Conservation (phyloP, 2,329 filamentous ascomycete species). For the Emmonsiellopsis sp. region DNA sequence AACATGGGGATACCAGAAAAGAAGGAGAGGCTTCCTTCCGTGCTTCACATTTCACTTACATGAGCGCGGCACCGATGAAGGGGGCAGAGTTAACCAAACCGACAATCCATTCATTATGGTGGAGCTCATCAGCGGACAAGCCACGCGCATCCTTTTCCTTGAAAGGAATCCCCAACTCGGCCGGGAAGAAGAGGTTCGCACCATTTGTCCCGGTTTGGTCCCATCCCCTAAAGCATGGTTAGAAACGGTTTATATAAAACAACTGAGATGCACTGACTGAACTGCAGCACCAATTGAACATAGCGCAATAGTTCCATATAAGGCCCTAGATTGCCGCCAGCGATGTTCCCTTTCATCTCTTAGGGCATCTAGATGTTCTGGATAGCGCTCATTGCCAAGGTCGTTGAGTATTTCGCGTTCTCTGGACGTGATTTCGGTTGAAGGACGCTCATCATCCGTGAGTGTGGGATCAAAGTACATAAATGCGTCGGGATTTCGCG, state of each 20-base stretch:
- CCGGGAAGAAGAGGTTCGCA: constrained; percentile 45
- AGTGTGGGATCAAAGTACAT: no score
- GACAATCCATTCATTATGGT: constrained; percentile 48
- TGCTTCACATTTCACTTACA: constrained; percentile 27
- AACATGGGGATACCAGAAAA: neutral
- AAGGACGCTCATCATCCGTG: no score
- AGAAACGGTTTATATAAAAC: no score
- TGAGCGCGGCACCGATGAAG: constrained; percentile 43
- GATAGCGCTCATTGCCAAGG: no score
- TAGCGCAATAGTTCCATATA: constrained; percentile 45
- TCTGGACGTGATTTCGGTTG: no score
- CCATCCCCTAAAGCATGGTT: constrained; percentile 28
- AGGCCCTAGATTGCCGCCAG: constrained; percentile 40
- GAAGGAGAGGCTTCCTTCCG: no score
- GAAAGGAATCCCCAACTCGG: constrained; percentile 17
- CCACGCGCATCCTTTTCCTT: no score
- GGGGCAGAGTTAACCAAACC: constrained; percentile 56
- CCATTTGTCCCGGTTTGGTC: constrained; percentile 47
- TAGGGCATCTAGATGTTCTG: constrained; percentile 22
- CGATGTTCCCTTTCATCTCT: constrained; percentile 39
- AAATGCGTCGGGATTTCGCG: no score
- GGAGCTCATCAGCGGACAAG: no score
- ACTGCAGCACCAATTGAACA: constrained; percentile 46
- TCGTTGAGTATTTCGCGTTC: no score
- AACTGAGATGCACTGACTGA: constrained; percentile 28